Base-by-base conservation (phyloP, 768 basidiomycete genomes). In the Dentipellis sp. region DNA sequence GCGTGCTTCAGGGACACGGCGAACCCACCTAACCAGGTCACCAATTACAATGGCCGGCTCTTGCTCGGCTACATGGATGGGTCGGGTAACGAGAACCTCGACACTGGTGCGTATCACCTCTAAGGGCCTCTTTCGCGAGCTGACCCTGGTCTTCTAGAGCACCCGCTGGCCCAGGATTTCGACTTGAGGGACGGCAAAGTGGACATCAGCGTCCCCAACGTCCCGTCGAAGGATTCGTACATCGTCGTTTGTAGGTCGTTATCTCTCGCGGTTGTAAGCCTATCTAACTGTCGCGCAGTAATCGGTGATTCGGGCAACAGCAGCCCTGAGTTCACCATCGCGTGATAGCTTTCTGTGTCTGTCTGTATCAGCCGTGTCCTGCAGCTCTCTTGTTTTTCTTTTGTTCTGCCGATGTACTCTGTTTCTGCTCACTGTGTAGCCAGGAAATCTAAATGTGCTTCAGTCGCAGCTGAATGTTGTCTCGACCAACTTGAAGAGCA, bases 221-320 rank as follows among this genome's bases (percentile, higher is more conserved):
- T 83, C 4, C 45, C 65, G 3, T 63, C 71, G 9, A 64, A 75
- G 36, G 58, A 69, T 40, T 71, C 81, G 66, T 89, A 86, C 60
- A 75, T 82, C 54, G 68, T 89, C 64, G 83, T 78, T 57, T 63
- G 86, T 87, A 64, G 73, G 86, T 80, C 16, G n/a, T 36, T 3
- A 29, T 55, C 5, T 12, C 6, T 17, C 11, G 23, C 10, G 21
- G 34, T 6, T 29, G 22, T 48, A 3, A 19, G 19, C 22, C 35
- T 29, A 29, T 29, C 29, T 29, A 10, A 17, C 23, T 39, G n/a
- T 56, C 8, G 52, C 56, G 52, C 57, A 87, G 86, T 86, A 42
- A 71, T 83, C 59, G 86, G 86, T 23, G 80, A 84, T 63, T 85
- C 83, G 12, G 87, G 86, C 10, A 80, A 90, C 59, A 60, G 67